Evolutionary conservation across 352 stramenopile genomes (phyloP).

Genomic region (Phytophthora colocasiae): DNA sequence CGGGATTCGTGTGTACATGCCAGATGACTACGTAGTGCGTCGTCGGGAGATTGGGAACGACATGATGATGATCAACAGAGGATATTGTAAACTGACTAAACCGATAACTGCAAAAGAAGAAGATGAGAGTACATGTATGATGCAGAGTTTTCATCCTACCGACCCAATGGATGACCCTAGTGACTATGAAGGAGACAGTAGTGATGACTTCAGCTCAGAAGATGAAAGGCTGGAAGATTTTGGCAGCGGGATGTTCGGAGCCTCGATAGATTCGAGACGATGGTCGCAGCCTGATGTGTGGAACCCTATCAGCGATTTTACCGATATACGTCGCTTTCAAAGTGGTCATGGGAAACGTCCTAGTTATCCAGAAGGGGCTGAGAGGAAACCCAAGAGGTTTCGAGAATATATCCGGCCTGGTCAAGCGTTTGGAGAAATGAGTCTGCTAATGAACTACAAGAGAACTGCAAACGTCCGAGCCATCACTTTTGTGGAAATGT

Average conservation of each 20-base stretch:
- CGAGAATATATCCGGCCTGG: constrained; percentile 8
- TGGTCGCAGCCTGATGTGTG: neutral
- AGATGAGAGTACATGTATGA: neutral
- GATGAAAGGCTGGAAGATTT: neutral
- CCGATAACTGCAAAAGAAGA: neutral
- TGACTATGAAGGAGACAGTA: neutral
- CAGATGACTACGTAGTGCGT: constrained; percentile 61
- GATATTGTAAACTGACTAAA: constrained; percentile 35
- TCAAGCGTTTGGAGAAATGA: constrained; percentile 44
- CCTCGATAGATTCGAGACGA: neutral
- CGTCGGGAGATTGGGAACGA: constrained; percentile 39
- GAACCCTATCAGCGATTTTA: neutral
- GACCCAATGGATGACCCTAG: neutral
- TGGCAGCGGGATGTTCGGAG: neutral
- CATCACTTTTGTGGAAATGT: constrained; percentile 32
- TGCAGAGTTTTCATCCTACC: neutral
- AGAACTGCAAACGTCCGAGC: constrained; percentile 30
- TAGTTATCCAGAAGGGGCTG: neutral
- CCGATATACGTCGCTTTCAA: neutral
- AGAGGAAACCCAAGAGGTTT: neutral
- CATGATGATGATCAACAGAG: constrained; percentile 56
- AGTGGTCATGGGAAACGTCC: neutral
- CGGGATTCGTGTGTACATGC: constrained; percentile 46
- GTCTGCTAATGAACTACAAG: constrained; percentile 42
- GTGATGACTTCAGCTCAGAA: neutral